A percentile compares a stretch with the other conserved stretches of the same genome.
phyloP scores from a whole-genome alignment of 352 stramenopile species.

The Phytophthora chlamydospora region DNA sequence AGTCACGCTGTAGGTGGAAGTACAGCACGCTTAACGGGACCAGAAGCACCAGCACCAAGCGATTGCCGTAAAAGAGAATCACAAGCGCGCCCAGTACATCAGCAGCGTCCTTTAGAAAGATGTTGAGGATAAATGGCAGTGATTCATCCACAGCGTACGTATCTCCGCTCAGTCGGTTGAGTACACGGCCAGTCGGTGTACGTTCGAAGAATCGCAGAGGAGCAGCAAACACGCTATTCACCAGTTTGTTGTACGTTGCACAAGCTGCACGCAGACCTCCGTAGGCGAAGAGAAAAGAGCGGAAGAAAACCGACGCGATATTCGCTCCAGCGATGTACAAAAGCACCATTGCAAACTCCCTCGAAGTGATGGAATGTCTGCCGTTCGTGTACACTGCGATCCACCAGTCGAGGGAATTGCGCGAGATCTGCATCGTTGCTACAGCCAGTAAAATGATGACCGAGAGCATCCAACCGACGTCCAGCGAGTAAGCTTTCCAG shows the following conservation, averaged over 20 bases:
- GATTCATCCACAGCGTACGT: slow-evolving; percentile 88
- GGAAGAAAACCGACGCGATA: slow-evolving; percentile 67
- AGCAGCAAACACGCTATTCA: slow-evolving; percentile 57
- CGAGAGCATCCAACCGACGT: slow-evolving; percentile 58
- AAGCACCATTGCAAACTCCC: slow-evolving; percentile 61
- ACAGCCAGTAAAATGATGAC: slow-evolving; percentile 58
- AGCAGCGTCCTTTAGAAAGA: slow-evolving; percentile 84
- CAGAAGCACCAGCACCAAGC: slow-evolving; percentile 74
- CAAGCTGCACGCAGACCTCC: slow-evolving; percentile 76
- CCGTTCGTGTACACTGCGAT: slow-evolving; percentile 81
- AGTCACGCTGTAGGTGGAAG: slow-evolving; percentile 62
- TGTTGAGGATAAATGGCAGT: slow-evolving; percentile 89
- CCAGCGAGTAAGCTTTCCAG: slow-evolving; percentile 63
- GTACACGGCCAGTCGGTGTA: slow-evolving; percentile 69
- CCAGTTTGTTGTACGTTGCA: slow-evolving; percentile 61
- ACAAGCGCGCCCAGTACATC: slow-evolving; percentile 73
- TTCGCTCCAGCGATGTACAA: slow-evolving; percentile 74
- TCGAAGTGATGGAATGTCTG: slow-evolving; percentile 54
- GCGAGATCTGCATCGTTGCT: slow-evolving; percentile 76
- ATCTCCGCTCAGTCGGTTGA: slow-evolving; percentile 83
- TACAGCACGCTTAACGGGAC: slow-evolving; percentile 76
- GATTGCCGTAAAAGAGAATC: slow-evolving; percentile 85
- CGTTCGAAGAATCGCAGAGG: slow-evolving; percentile 73
- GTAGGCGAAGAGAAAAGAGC: slow-evolving; percentile 87
- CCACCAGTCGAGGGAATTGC: slow-evolving; percentile 86